Percentiles rank a stretch among this genome's conserved stretches.
These are phyloP conservation scores for Podospora sp. DNA, from an alignment of 495 filamentous ascomycete genomes.

Conservation along the genomic window DNA sequence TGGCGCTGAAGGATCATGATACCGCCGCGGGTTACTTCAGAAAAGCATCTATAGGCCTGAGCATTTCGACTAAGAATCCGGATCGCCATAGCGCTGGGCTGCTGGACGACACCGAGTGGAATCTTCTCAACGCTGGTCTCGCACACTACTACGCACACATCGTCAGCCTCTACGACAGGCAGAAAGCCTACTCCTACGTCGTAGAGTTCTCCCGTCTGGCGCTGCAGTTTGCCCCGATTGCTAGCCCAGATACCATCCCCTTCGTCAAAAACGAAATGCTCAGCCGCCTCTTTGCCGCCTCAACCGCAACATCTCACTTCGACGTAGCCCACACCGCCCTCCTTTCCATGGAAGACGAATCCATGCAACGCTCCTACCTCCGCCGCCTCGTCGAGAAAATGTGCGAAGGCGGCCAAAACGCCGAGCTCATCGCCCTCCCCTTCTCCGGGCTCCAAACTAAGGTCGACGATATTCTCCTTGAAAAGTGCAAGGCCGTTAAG, in stretches of 20 bases:
- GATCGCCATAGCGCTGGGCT: slow-evolving; percentile 58
- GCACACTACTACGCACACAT: slow-evolving; percentile 87
- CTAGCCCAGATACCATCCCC: slow-evolving; percentile 44
- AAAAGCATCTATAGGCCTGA: slow-evolving; percentile 78
- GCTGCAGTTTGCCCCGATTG: slow-evolving; percentile 59
- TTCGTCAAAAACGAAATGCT: slow-evolving; percentile 66
- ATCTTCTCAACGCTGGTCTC: slow-evolving; percentile 73
- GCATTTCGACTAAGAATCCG: slow-evolving; percentile 42
- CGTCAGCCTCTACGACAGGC: slow-evolving; percentile 75
- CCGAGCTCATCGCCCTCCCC: slow-evolving; percentile 72
- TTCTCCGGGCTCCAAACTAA: slow-evolving; percentile 73
- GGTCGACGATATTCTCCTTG: slow-evolving; percentile 75
- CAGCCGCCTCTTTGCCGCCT: slow-evolving; percentile 78
- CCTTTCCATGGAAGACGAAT: slow-evolving; percentile 65
- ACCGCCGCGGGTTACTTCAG: slow-evolving; percentile 77
- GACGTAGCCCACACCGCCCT: slow-evolving; percentile 82
- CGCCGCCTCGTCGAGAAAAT: slow-evolving; percentile 70
- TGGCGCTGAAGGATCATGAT: slow-evolving; percentile 70
- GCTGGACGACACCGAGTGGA: slow-evolving; percentile 70
- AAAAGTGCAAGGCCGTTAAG: slow-evolving; percentile 59
- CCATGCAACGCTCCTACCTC: slow-evolving; percentile 65
- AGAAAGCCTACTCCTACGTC: slow-evolving; percentile 73
- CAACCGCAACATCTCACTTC: slow-evolving; percentile 73
- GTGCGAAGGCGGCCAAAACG: slow-evolving; percentile 65
- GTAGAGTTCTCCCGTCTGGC: slow-evolving; percentile 82